A percentile compares a stretch with the other conserved stretches of the same genome.
phyloP scores from a whole-genome alignment of 208 protist genomes.

The Plasmodiophora brassicae region DNA sequence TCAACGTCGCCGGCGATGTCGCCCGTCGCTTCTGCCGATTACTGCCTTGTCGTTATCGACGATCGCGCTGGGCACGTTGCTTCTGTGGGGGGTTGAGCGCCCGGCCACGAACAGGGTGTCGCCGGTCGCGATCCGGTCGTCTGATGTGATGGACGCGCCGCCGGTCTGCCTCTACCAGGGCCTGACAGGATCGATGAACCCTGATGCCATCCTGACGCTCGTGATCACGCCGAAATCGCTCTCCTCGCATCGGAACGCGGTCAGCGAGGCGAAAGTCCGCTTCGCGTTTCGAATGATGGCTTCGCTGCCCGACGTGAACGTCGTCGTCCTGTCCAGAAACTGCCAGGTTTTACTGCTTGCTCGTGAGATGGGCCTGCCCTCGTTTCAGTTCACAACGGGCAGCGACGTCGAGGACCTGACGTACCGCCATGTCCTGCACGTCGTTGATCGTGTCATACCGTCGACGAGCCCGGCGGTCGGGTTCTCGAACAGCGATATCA shows the following conservation, averaged over 20 bases:
- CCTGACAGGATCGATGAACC: not conserved
- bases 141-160: too few species aligned
- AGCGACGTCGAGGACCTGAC: slow-evolving; percentile 11
- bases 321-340: not conserved
- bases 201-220: not conserved
- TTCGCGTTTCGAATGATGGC: not conserved
- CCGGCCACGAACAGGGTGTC: too few species aligned
- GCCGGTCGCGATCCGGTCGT: too few species aligned
- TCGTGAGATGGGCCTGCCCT: not conserved
- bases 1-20: too few species aligned
- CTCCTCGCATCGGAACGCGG: not conserved
- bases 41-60: too few species aligned
- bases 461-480: not conserved
- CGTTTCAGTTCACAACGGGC: not conserved
- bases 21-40: too few species aligned
- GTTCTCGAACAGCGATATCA: slow-evolving; percentile 14
- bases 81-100: too few species aligned
- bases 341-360: not conserved
- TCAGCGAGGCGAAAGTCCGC: too few species aligned
- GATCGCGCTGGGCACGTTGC: too few species aligned
- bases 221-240: not conserved
- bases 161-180: too few species aligned
- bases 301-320: not conserved
- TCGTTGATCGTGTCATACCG: not conserved
- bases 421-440: not conserved